These are phyloP conservation scores for Leishmania turanica DNA, from an alignment of 208 protist genomes.

Conservation along the genomic window DNA sequence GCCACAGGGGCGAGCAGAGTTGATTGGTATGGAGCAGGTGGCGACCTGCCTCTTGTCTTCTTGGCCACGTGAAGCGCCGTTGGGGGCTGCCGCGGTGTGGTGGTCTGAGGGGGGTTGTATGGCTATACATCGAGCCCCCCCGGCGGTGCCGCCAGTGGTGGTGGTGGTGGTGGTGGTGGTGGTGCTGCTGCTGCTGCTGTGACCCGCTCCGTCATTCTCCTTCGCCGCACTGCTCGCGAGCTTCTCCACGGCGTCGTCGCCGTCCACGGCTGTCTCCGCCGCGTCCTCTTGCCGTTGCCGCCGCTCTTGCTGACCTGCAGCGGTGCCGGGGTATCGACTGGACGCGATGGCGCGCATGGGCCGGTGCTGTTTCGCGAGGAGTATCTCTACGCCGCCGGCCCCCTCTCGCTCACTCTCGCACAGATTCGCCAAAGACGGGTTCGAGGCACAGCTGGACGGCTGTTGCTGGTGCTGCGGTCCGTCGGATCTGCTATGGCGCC, in stretches of 20 bases:
- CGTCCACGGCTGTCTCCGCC: background rate
- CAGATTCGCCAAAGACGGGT: background rate
- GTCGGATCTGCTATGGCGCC: background rate
- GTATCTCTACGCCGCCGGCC: background rate
- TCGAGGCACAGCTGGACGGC: background rate
- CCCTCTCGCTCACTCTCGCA: background rate
- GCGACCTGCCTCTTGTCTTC: background rate
- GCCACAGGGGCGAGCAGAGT: background rate
- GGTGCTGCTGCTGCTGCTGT: background rate
- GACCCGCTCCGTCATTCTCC: background rate
- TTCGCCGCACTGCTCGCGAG: background rate
- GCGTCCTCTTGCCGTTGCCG: background rate
- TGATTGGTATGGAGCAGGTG: background rate
- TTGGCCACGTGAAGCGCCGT: background rate
- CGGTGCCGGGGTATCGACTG: background rate
- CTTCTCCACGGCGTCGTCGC: background rate
- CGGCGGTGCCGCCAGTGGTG: background rate
- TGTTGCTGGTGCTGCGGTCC: background rate
- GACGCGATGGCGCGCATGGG: background rate
- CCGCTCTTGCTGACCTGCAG: background rate
- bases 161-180: background rate
- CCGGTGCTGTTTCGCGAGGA: background rate
- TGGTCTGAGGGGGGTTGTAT: background rate
- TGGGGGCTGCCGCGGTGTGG: background rate
- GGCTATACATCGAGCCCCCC: background rate